Evolutionary conservation across 2,329 filamentous ascomycete genomes (phyloP).

Genomic region (Trichoderma gracile): DNA sequence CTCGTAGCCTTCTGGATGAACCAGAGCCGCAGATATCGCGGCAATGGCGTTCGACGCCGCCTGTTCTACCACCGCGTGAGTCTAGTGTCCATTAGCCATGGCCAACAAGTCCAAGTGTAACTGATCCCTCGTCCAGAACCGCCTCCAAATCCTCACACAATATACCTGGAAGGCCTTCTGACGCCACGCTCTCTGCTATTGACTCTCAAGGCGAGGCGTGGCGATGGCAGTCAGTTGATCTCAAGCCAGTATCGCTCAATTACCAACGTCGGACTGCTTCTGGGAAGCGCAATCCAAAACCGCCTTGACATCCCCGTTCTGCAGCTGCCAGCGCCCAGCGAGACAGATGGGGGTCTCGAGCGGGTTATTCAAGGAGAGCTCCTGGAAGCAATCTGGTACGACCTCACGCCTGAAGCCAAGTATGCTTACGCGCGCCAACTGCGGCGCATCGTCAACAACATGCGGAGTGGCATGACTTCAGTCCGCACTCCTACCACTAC

Average conservation of each 20-base stretch:
- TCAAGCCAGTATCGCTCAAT: slow-evolving; percentile 16
- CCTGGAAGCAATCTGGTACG: slow-evolving; percentile 36
- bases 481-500: background rate
- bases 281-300: slow-evolving; percentile 23
- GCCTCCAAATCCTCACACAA: slow-evolving; percentile 19
- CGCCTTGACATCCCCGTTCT: slow-evolving; percentile 27
- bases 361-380: slow-evolving; percentile 31
- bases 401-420: slow-evolving; percentile 31
- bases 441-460: slow-evolving; percentile 32
- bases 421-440: slow-evolving; percentile 33
- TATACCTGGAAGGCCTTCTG: slow-evolving; percentile 27
- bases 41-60: background rate
- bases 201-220: slow-evolving; percentile 21
- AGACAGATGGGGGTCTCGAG: slow-evolving; percentile 2
- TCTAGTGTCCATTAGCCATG: background rate
- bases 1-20: slow-evolving; percentile 1
- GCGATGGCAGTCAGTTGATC: background rate
- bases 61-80: slow-evolving; percentile 2
- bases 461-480: slow-evolving; percentile 27
- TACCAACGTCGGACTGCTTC: slow-evolving; percentile 27
- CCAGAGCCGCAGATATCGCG: background rate
- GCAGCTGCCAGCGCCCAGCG: slow-evolving; percentile 21
- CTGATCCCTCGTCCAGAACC: slow-evolving; percentile 24
- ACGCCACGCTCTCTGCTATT: slow-evolving; percentile 25
- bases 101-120: background rate